Evolutionary conservation across 73 alveolate species (phyloP), one percentile per base, ranked within the genome.

Genomic region (Stentor roeselii): DNA sequence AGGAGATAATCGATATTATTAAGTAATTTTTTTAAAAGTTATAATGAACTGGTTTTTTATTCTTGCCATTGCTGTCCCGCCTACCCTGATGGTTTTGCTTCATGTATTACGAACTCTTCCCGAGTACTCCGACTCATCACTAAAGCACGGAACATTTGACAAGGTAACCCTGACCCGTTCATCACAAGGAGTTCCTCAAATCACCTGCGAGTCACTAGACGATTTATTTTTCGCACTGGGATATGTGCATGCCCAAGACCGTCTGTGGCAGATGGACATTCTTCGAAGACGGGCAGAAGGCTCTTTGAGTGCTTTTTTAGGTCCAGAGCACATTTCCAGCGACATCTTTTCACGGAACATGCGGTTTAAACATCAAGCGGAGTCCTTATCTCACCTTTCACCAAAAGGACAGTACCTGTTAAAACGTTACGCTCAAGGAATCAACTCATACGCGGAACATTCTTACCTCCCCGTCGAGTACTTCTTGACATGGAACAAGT

Each of bases 281-380:
- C 85, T 86, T 35, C 82, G 99, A 32, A 86, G 96, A 39, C 38
- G 88, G 3, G 36, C 90, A 31, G 59, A 89, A 77, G 99, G 99
- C 35, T 83, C 84, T 40, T 78, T 95, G 42, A 83, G 95, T 83
- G 97, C 90, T 85, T 59, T 95, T 0, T 84, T 93, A 35, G 99
- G 99, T 11, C 88, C 88, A 21, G 87, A 85, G 60, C 82, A 92
- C 32, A 78, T 95, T 42, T 95, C 85, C 39, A 42, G 91, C 4
- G 99, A 96, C 83, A 90, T 89, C 61, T 89, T 93, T 86, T 60
- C 92, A 78, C 91, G 99, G 88, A 88, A 86, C 4, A 75, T 96
- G 32, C 96, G 96, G 3, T 87, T 95, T 32, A 75, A 85, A 15
- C 75, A 91, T 41, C 88, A 91, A 37, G 95, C 98, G 75, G 85